These are phyloP conservation scores for Alisma plantagoaquatica DNA, from an alignment of 106 monocot genomes.

Conservation along the genomic window DNA sequence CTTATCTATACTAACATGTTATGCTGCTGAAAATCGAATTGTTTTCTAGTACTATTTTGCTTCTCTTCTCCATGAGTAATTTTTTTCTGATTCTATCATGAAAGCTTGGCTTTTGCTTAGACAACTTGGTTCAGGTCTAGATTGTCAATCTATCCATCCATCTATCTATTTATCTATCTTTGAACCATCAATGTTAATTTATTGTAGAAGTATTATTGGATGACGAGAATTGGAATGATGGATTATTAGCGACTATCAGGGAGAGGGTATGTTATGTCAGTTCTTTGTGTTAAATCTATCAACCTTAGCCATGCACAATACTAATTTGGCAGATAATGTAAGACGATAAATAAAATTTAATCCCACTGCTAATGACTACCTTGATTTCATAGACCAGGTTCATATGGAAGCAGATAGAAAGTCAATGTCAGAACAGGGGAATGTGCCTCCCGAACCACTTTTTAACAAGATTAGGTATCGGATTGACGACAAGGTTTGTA, in stretches of 20 bases:
- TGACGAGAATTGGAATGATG: constrained; percentile 98
- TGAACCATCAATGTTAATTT: too few species aligned
- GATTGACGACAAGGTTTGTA: constrained; percentile 64
- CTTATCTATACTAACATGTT: too few species aligned
- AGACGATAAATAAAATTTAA: background rate
- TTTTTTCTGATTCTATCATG: too few species aligned
- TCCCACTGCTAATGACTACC: constrained; percentile 14
- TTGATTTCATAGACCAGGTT: constrained; percentile 60
- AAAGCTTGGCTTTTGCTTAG: too few species aligned
- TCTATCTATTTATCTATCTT: too few species aligned
- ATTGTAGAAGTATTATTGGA: constrained; percentile 74
- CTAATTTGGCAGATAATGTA: background rate
- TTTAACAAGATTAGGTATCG: constrained; percentile 59
- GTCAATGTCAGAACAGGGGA: constrained; percentile 38
- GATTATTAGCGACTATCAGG: constrained; percentile 83
- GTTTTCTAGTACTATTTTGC: too few species aligned
- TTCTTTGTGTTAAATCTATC: background rate
- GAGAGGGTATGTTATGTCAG: constrained; percentile 49
- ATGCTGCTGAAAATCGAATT: too few species aligned
- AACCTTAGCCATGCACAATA: background rate
- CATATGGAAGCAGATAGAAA: constrained; percentile 94
- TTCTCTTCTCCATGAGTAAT: too few species aligned
- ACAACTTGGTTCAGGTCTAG: too few species aligned
- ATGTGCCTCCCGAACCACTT: constrained; percentile 51
- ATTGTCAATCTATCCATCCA: too few species aligned